phyloP scores from a whole-genome alignment of 1,284 basidiomycete species.

The Microbotryomycetes sp. region DNA sequence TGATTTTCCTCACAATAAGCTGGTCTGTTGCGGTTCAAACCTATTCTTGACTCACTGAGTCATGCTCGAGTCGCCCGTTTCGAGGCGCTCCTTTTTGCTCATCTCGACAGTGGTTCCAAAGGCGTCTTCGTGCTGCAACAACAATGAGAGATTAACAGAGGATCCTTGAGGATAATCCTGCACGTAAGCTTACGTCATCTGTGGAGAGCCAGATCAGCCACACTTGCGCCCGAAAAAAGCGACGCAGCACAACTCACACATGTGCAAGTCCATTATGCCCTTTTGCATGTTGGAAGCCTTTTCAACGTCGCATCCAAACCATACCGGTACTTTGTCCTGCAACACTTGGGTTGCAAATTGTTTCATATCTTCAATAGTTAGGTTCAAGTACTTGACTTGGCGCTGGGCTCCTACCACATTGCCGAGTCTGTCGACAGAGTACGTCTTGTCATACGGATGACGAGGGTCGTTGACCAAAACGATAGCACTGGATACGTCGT shows the following conservation, averaged over 20 bases:
- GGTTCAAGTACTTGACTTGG: conserved; percentile 60
- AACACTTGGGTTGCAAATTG: conserved; percentile 53
- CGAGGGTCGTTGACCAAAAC: conserved; percentile 65
- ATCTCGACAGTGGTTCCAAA: conserved; percentile 54
- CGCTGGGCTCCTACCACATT: conserved; percentile 78
- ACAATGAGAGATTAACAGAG: no score
- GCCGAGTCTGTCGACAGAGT: conserved; percentile 84
- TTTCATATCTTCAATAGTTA: conserved; percentile 56
- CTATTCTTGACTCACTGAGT: conserved; percentile 50
- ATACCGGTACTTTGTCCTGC: conserved; percentile 63
- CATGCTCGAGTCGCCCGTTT: conserved; percentile 75
- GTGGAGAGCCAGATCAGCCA: not conserved
- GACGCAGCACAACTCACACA: not conserved
- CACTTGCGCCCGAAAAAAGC: not conserved
- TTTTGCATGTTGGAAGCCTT: conserved; percentile 35
- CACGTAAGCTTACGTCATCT: no score
- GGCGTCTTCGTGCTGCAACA: conserved; percentile 43
- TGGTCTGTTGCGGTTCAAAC: not conserved
- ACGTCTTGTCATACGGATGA: conserved; percentile 69
- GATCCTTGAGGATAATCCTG: no score
- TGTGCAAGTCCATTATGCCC: conserved; percentile 19
- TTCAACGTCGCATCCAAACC: conserved; percentile 54
- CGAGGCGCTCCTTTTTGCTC: conserved; percentile 76
- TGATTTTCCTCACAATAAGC: conserved; percentile 1
- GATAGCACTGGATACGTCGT: conserved; percentile 54